These are phyloP conservation scores for Choiromyces venosus DNA, from an alignment of 495 filamentous ascomycete species.

Conservation along the genomic window DNA sequence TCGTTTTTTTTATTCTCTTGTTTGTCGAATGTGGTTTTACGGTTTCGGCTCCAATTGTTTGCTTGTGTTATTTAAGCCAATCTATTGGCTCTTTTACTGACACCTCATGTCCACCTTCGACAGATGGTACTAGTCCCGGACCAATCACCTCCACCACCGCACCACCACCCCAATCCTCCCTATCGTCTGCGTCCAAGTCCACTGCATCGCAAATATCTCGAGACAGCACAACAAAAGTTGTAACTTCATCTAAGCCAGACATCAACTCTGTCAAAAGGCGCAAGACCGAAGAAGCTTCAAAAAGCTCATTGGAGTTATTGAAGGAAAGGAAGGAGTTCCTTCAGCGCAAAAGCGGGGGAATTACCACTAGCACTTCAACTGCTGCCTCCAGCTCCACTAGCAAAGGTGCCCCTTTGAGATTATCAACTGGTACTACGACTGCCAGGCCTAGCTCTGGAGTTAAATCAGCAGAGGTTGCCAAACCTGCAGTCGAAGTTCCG, in stretches of 20 bases:
- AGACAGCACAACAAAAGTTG: constrained; percentile 15
- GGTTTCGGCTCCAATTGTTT: constrained; percentile 7
- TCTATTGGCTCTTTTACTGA: constrained; percentile 29
- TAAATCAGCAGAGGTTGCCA: constrained; percentile 22
- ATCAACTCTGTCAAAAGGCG: constrained; percentile 32
- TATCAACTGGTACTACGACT: constrained; percentile 22
- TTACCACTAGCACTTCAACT: not conserved
- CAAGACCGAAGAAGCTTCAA: constrained; percentile 28
- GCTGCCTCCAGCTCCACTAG: constrained; percentile 1
- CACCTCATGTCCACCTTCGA: constrained; percentile 11
- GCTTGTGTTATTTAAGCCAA: constrained; percentile 11
- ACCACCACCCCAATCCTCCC: constrained; percentile 17
- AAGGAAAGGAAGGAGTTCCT: constrained; percentile 34
- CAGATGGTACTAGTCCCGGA: constrained; percentile 25
- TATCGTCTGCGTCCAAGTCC: constrained; percentile 18
- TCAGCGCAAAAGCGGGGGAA: constrained; percentile 20
- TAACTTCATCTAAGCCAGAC: constrained; percentile 30
- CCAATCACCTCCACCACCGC: constrained; percentile 13
- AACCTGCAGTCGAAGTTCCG: constrained; percentile 18
- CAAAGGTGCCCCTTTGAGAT: constrained; percentile 20
- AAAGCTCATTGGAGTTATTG: constrained; percentile 28
- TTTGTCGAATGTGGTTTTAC: constrained; percentile 2
- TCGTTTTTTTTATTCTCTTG: not conserved
- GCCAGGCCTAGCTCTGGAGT: constrained; percentile 6
- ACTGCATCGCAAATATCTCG: constrained; percentile 13